These are phyloP conservation scores for Saksenaea oblongispora DNA, from an alignment of 371 early-diverging fungal species.

Conservation along the genomic window DNA sequence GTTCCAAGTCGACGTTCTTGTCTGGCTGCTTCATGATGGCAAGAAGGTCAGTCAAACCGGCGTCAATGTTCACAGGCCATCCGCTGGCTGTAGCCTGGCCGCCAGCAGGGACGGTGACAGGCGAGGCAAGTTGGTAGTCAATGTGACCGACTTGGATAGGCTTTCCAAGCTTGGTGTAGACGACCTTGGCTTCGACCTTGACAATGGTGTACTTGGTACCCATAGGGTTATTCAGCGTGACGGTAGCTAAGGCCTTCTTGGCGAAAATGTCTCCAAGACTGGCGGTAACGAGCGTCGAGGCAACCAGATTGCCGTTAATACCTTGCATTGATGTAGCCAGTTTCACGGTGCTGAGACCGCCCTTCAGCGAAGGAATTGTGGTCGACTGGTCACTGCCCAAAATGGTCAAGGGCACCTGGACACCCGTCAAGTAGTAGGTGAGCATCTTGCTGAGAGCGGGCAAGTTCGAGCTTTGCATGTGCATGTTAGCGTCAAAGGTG, in stretches of 20 bases:
- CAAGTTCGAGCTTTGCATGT: conserved; percentile 14
- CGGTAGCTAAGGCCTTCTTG: conserved; percentile 27
- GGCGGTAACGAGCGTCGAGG: conserved; percentile 35
- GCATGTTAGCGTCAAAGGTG: conserved; percentile 42
- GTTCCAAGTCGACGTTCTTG: conserved; percentile 28
- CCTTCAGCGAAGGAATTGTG: conserved; percentile 40
- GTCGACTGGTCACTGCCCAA: conserved; percentile 43
- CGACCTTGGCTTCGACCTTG: conserved; percentile 26
- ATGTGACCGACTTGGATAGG: conserved; percentile 28
- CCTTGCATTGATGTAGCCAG: conserved; percentile 47
- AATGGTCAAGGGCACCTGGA: conserved; percentile 43
- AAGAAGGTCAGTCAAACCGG: conserved; percentile 11
- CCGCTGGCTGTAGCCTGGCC: conserved; percentile 18
- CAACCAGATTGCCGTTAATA: conserved; percentile 34
- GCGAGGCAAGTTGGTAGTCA: conserved; percentile 21
- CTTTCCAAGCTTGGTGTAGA: background rate
- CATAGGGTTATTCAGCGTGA: conserved; percentile 44
- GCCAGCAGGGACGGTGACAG: conserved; percentile 32
- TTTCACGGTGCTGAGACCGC: conserved; percentile 42
- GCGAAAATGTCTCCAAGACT: conserved; percentile 24
- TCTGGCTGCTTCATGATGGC: conserved; percentile 11
- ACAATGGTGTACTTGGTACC: conserved; percentile 35
- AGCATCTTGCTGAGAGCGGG: conserved; percentile 23
- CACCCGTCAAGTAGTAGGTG: conserved; percentile 39
- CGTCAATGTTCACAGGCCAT: conserved; percentile 22